phyloP scores from a whole-genome alignment of 306 rosid species.

The Aeschynomene evenia region DNA sequence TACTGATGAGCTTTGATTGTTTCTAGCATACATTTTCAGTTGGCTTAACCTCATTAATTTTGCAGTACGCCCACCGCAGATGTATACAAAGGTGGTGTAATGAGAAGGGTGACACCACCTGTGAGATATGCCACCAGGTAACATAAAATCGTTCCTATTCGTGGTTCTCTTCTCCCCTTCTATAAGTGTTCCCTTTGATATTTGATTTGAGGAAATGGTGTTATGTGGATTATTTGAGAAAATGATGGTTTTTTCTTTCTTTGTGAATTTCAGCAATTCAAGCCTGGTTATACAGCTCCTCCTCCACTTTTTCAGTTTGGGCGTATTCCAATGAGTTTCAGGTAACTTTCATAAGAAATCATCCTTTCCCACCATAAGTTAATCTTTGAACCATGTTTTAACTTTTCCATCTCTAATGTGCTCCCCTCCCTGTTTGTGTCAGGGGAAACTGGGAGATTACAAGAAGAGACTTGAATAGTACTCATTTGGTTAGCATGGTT shows the following conservation, averaged over 20 bases:
- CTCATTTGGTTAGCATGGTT: conserved; percentile 82
- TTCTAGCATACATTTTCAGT: conserved; percentile 8
- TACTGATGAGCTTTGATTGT: not conserved
- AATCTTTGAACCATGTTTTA: not conserved
- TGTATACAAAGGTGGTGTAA: conserved; percentile 95
- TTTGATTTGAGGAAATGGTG: not conserved
- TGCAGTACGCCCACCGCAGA: conserved; percentile 93
- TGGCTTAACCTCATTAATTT: conserved; percentile 26
- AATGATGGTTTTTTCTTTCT: not conserved
- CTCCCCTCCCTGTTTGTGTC: conserved; percentile 26
- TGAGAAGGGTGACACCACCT: conserved; percentile 87
- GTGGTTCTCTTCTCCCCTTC: not conserved
- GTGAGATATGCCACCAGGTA: conserved; percentile 99
- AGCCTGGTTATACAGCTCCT: conserved; percentile 90
- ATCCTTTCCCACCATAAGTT: not conserved
- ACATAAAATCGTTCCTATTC: conserved; percentile 6
- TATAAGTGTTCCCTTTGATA: not conserved
- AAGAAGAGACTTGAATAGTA: conserved; percentile 65
- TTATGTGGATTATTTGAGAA: conserved; percentile 14
- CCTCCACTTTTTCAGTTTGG: conserved; percentile 83
- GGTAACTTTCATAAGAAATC: conserved; percentile 44
- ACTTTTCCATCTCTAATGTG: not conserved
- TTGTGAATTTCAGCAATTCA: conserved; percentile 61
- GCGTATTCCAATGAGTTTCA: conserved; percentile 90
- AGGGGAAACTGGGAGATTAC: conserved; percentile 98